A percentile compares a stretch with the other conserved stretches of the same genome.
Evolutionary conservation across 2,329 filamentous ascomycete genomes (phyloP).

Genomic region (Phaeosphaeriaceae sp.): DNA sequence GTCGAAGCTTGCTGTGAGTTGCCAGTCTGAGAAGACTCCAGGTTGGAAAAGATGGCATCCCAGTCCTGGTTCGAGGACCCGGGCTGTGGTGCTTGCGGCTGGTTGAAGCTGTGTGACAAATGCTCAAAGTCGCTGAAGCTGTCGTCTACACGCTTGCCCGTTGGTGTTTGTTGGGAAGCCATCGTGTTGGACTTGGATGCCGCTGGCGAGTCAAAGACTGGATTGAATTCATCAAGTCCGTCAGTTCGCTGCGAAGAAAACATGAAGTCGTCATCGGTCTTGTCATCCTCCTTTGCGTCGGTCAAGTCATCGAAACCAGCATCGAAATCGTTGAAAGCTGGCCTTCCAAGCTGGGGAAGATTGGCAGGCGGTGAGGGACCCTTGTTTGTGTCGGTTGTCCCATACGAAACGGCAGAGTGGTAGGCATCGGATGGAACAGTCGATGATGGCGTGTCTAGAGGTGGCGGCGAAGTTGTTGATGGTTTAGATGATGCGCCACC

Average conservation of each 20-base stretch:
- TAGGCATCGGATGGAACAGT: constrained; percentile 52
- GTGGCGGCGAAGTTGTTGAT: constrained; percentile 46
- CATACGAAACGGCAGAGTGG: constrained; percentile 49
- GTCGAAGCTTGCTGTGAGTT: constrained; percentile 43
- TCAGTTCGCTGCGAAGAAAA: constrained; percentile 68
- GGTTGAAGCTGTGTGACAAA: constrained; percentile 49
- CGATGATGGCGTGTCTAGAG: constrained; percentile 48
- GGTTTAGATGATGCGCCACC: constrained; percentile 46
- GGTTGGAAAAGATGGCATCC: constrained; percentile 89
- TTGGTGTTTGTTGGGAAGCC: constrained; percentile 52
- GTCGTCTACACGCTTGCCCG: constrained; percentile 49
- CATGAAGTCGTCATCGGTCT: constrained; percentile 80
- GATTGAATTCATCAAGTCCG: constrained; percentile 78
- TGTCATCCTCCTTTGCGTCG: constrained; percentile 77
- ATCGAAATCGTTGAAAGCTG: constrained; percentile 73
- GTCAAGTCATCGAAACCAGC: constrained; percentile 82
- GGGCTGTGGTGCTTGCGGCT: constrained; percentile 48
- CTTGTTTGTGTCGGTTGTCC: constrained; percentile 43
- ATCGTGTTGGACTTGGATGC: constrained; percentile 57
- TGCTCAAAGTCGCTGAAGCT: constrained; percentile 60
- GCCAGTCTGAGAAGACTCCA: constrained; percentile 62
- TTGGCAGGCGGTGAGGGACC: constrained; percentile 36
- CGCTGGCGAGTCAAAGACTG: constrained; percentile 74
- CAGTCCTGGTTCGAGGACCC: constrained; percentile 72
- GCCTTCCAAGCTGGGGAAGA: constrained; percentile 50